phyloP scores from a whole-genome alignment of 345 rosid genomes.

The Adansonia digitata region DNA sequence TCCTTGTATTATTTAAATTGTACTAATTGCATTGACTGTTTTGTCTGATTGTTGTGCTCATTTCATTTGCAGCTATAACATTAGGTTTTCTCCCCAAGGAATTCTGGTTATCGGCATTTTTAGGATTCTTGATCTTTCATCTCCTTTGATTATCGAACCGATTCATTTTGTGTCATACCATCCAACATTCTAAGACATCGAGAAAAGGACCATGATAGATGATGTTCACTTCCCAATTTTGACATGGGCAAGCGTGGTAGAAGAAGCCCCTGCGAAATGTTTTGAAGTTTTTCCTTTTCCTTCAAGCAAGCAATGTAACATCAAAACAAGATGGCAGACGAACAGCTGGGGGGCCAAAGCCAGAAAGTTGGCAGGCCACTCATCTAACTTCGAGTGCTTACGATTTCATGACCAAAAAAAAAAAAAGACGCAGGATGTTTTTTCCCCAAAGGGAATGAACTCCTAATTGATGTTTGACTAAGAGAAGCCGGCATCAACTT shows the following conservation, averaged over 20 bases:
- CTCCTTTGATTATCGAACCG: slow-evolving; percentile 25
- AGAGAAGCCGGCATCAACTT: slow-evolving; percentile 1
- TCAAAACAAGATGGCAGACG: slow-evolving; percentile 32
- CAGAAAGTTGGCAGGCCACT: slow-evolving; percentile 51
- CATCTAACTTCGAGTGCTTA: slow-evolving; percentile 20
- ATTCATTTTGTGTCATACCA: neutral
- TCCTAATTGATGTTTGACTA: slow-evolving; percentile 11
- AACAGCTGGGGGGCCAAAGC: slow-evolving; percentile 38
- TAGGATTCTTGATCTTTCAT: slow-evolving; percentile 34
- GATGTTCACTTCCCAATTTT: slow-evolving; percentile 26
- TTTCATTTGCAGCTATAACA: slow-evolving; percentile 43
- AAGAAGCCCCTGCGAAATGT: slow-evolving; percentile 17
- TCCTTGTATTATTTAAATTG: neutral
- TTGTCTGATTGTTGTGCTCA: neutral
- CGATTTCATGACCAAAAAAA: slow-evolving; percentile 3
- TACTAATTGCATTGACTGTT: neutral
- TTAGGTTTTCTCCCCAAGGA: slow-evolving; percentile 17
- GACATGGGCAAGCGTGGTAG: slow-evolving; percentile 23
- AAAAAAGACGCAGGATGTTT: slow-evolving; percentile 2
- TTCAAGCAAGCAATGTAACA: slow-evolving; percentile 11
- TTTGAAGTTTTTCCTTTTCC: neutral
- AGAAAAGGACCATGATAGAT: neutral
- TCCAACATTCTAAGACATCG: slow-evolving; percentile 17
- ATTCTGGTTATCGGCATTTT: slow-evolving; percentile 29
- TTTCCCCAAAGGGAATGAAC: slow-evolving; percentile 27